Evolutionary conservation across 352 stramenopile species (phyloP).

Genomic region (Pythium plurisporium): DNA sequence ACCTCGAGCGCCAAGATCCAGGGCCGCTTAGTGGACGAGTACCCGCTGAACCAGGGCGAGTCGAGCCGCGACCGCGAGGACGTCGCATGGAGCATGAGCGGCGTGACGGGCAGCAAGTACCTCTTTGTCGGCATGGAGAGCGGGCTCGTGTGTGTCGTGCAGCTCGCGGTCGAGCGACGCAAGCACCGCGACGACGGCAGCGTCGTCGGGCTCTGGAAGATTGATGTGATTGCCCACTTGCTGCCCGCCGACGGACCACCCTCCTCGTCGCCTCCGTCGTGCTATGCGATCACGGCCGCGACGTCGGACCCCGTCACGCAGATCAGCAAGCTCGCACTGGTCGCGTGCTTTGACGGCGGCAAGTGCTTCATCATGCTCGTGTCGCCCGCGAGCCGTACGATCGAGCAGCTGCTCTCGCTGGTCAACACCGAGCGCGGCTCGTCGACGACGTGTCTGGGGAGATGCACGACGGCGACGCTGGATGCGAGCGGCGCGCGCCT

Average conservation of each 20-base stretch:
- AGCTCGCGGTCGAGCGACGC: conserved; percentile 28
- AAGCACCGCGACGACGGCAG: conserved; percentile 7
- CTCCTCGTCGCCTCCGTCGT: conserved; percentile 26
- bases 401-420: conserved; percentile 72
- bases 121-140: conserved; percentile 75
- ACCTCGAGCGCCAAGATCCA: conserved; percentile 21
- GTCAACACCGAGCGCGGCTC: conserved; percentile 51
- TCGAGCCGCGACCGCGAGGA: conserved; percentile 41
- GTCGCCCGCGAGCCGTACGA: conserved; percentile 44
- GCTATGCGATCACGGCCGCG: conserved; percentile 51
- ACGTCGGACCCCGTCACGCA: conserved; percentile 28
- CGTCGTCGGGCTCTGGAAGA: conserved; percentile 64
- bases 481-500: conserved; percentile 45
- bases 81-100: conserved; percentile 40
- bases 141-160: conserved; percentile 63
- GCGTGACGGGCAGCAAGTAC: conserved; percentile 44
- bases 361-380: conserved; percentile 82
- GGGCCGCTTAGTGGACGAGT: conserved; percentile 44
- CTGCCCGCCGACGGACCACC: not conserved
- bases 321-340: conserved; percentile 40
- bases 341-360: conserved; percentile 69
- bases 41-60: conserved; percentile 54
- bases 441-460: conserved; percentile 25
- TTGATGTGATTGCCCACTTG: conserved; percentile 66
- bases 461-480: conserved; percentile 45